Base-by-base conservation (phyloP, 495 filamentous ascomycete species). In the Antarctomyces pellizariae region DNA sequence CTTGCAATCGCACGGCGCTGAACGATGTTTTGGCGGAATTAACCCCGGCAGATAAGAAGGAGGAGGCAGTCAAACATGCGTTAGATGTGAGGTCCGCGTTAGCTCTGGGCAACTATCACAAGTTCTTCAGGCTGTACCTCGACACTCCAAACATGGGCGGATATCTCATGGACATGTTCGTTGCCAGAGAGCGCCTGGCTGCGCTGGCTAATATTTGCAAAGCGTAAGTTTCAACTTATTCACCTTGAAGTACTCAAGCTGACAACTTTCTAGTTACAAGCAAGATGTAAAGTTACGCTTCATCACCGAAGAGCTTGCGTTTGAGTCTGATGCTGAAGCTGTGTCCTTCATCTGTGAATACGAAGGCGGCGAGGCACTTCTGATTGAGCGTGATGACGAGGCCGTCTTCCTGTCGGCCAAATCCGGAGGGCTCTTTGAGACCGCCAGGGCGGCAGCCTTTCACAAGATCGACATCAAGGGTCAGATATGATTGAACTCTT, bases 151-250 rank as follows among this genome's bases (percentile, higher is more conserved):
- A 90, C 41, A 95, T 99, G 89, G 82, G 86, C 23, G 79, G 73
- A 35, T 93, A 95, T 53, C 64, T 99, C 4, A 89, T 99, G 73
- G 86, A 99, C 53, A 92, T 89, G 76, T 93, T 97, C 53, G 70
- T 95, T 42, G 68, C 64, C 34, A 75, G 89, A 35, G 89, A 99
- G 54, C 77, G 89, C 39, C 61, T 95, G 28, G 68, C 74, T 42
- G 86, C 89, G 29, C 58, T 95, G 32, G 67, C 76, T 37, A 73
- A 68, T 39, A 86, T 95, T 27, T 91, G 77, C 64, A 89, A 66
- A 71, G 71, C 74, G 86, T 95, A 61, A 63, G 84, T 74, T 28
- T n/a, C 38, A 19, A 16, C 26, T 13, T 17, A 23, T 10, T 24
- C 10, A 22, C 6, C 25, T 13, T 13, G 22, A 22, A 7, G 21